Conservation (phyloP, 2,329 filamentous ascomycete genomes). For the Botryotinia convoluta region DNA sequence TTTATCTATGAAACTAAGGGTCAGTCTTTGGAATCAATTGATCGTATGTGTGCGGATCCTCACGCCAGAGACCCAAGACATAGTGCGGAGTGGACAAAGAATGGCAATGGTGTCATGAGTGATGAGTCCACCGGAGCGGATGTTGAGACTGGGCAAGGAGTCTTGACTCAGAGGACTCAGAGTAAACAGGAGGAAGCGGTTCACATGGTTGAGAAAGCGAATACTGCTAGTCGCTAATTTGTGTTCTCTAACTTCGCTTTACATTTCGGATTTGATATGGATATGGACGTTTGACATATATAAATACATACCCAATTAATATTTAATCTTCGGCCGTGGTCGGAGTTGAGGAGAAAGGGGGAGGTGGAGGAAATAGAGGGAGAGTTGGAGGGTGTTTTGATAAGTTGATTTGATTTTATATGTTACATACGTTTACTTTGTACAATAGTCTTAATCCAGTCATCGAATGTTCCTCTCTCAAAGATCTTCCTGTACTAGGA, state of each 20-base stretch:
- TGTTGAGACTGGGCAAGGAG: neutral
- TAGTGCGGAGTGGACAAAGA: neutral
- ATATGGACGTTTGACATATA: neutral
- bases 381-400: neutral
- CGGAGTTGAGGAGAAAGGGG: neutral
- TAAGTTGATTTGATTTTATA: neutral
- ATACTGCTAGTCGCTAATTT: neutral
- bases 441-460: neutral
- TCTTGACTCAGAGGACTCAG: neutral
- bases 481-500: neutral
- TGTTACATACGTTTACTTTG: neutral
- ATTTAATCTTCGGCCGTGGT: neutral
- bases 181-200: neutral
- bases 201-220: neutral
- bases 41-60: conserved; percentile 50
- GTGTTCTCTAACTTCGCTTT: neutral
- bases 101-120: neutral
- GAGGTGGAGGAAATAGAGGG: neutral
- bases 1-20: conserved; percentile 68
- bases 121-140: neutral
- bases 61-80: neutral
- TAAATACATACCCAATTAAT: neutral
- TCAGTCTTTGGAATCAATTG: conserved; percentile 67
- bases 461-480: neutral
- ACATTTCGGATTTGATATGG: neutral